A percentile compares a stretch with the other conserved stretches of the same genome.
Conservation (phyloP, 495 filamentous ascomycete species). For the Penicillium argentinense region DNA sequence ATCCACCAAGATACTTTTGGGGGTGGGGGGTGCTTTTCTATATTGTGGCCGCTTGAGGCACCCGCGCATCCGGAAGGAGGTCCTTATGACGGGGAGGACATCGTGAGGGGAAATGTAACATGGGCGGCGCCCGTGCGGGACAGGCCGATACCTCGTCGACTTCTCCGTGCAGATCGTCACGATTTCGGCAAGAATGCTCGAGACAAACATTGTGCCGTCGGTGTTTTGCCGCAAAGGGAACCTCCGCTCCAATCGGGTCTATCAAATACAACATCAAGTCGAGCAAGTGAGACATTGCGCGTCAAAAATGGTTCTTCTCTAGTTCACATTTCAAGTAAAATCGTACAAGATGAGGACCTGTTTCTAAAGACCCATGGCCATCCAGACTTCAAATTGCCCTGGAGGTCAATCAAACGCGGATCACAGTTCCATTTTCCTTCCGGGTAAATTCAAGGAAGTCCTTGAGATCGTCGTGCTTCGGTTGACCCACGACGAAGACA, state of each 20-base stretch:
- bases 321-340: too few relatives aligned
- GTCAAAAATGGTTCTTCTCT: too few relatives aligned
- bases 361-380: too few relatives aligned
- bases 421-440: constrained; percentile 19
- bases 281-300: too few relatives aligned
- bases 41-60: too few relatives aligned
- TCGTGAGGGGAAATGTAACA: constrained; percentile 21
- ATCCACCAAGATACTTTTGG: too few relatives aligned
- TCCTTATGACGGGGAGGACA: background rate
- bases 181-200: background rate
- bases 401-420: constrained; percentile 19
- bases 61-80: background rate
- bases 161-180: background rate
- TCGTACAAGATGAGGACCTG: too few relatives aligned
- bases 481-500: constrained; percentile 21
- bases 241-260: background rate
- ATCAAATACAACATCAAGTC: background rate
- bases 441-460: constrained; percentile 22
- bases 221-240: constrained; percentile 10
- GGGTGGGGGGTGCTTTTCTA: too few relatives aligned
- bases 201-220: background rate
- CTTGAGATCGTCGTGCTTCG: constrained; percentile 17
- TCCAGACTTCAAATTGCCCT: too few relatives aligned
- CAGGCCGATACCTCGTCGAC: background rate
- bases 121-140: constrained; percentile 2